Base-by-base conservation (phyloP, 345 rosid genomes). In the Pelargonium nanum region DNA sequence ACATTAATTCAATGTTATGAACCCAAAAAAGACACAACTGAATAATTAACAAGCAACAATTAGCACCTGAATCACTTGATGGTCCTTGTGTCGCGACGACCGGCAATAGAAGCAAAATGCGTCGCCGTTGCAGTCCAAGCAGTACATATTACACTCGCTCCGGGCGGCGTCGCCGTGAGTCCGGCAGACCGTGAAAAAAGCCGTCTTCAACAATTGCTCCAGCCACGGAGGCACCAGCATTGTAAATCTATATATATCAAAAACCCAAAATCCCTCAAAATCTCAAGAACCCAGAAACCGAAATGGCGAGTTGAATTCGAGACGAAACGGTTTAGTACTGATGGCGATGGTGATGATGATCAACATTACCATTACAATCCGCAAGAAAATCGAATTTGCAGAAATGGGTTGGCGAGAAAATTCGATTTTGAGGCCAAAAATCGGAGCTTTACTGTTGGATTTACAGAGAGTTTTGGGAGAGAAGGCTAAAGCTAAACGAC, bases 61-160 rank as follows among this genome's bases (percentile, higher is more conserved):
- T 28, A 56, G 22, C 51, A 83, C 97, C 89, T 90, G 97, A 58
- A 90, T 78, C 26, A 85, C 92, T 26, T 72, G 83, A 63, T 90
- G 97, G 62, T 87, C 91, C 50, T 77, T 78, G 78, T 90, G 97
- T 63, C 64, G 73, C 9, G 89, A 79, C 21, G 97, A 83, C 21
- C 91, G 90, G 74, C 97, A 90, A 58, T 85, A 88, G 73, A 83
- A 81, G 72, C 94, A 91, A 69, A 88, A 88, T 45, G 91, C 81
- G 8, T 68, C 74, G 53, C 70, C 80, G 23, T 61, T 71, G 52
- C 98, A 91, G 44, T 83, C 95, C 45, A 91, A 67, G 60, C 98
- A 91, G 74, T 75, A 91, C 96, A 91, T 83, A 68, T 91, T 91
- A 66, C 90, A 84, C 78, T 91, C 96, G 48, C 88, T 84, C 53